These are phyloP conservation scores for Pyrus bretschneideri DNA, from an alignment of 306 rosid species.

Conservation along the genomic window DNA sequence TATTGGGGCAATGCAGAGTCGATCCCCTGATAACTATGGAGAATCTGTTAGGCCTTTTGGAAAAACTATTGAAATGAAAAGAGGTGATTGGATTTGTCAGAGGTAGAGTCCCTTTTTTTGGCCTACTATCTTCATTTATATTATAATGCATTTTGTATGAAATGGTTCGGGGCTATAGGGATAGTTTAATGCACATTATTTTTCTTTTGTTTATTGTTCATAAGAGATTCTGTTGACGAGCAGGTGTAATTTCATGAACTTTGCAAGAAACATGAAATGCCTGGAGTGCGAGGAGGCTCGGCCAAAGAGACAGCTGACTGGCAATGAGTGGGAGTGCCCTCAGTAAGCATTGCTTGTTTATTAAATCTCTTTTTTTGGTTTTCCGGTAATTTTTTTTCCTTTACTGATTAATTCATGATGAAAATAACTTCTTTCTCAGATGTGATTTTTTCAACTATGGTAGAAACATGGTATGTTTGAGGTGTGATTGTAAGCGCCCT, in stretches of 20 bases:
- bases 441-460: constrained; percentile 83
- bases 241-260: constrained; percentile 99
- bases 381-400: not conserved
- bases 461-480: constrained; percentile 63
- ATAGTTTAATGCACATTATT: not conserved
- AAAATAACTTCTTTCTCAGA: constrained; percentile 35
- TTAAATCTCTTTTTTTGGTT: not conserved
- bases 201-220: not conserved
- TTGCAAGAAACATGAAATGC: constrained; percentile 79
- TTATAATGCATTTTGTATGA: not conserved
- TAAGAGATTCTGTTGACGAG: constrained; percentile 12
- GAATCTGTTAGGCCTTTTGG: constrained; percentile 25
- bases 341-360: constrained; percentile 54
- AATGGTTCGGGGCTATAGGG: not conserved
- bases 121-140: not conserved
- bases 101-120: constrained; percentile 36
- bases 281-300: constrained; percentile 88
- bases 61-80: constrained; percentile 78
- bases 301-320: constrained; percentile 76
- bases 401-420: constrained; percentile 11
- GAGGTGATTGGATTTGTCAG: constrained; percentile 90
- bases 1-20: constrained; percentile 37
- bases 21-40: constrained; percentile 35
- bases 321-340: constrained; percentile 99
- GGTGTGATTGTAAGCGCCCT: constrained; percentile 93